Evolutionary conservation across 352 stramenopile species (phyloP).

Genomic region (Plasmopara halstedii): DNA sequence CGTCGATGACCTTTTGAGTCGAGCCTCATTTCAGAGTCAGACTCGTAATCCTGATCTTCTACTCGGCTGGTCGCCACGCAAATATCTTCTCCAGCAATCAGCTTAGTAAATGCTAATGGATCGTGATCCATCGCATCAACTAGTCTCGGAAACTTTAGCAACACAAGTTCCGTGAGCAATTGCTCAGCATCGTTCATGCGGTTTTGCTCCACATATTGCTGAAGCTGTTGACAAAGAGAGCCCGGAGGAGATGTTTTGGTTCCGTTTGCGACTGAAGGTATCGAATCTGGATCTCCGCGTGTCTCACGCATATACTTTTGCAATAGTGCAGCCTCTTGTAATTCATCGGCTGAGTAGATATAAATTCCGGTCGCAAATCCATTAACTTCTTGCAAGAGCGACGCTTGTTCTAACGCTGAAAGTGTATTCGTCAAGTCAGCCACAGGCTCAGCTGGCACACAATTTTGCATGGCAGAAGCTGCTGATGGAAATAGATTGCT

Average conservation of each 20-base stretch:
- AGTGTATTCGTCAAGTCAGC: constrained; percentile 31
- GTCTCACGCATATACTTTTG: constrained; percentile 46
- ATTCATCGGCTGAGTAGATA: constrained; percentile 73
- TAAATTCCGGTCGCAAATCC: constrained; percentile 54
- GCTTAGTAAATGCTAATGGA: constrained; percentile 56
- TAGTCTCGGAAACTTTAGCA: constrained; percentile 54
- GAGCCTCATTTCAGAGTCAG: constrained; percentile 6
- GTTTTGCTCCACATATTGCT: constrained; percentile 28
- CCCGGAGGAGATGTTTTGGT: constrained; percentile 15
- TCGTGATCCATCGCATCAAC: constrained; percentile 81
- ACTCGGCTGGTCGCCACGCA: constrained; percentile 12
- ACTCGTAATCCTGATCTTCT: constrained; percentile 16
- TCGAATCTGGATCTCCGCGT: constrained; percentile 8
- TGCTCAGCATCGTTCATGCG: constrained; percentile 45
- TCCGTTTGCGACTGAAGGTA: constrained; percentile 1
- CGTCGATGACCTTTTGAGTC: constrained; percentile 18
- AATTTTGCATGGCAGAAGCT: constrained; percentile 21
- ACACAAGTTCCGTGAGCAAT: constrained; percentile 51
- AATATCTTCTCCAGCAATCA: constrained; percentile 49
- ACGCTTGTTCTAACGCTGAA: constrained; percentile 52
- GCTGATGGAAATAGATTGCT: constrained; percentile 16
- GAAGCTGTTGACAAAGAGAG: constrained; percentile 24
- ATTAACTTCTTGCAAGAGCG: constrained; percentile 56
- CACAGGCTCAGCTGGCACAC: constrained; percentile 28
- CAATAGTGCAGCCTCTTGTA: constrained; percentile 44